Conservation (phyloP, 2,329 filamentous ascomycete genomes). For the Sporothrix pseudoabietina region DNA sequence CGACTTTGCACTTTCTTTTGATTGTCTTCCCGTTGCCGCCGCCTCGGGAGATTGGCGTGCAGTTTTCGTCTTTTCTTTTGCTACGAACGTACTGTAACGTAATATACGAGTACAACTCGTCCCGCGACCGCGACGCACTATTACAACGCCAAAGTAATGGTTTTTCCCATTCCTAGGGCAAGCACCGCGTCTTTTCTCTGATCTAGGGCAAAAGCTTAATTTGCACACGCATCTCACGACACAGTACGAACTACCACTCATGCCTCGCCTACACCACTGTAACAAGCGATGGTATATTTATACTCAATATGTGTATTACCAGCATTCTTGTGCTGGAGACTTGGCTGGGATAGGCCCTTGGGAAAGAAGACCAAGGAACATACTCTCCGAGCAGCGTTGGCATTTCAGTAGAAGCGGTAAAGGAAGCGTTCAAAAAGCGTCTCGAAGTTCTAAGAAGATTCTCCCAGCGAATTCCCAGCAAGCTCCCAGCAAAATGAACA, state of each 20-base stretch:
- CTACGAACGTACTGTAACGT: background rate
- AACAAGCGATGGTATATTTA: background rate
- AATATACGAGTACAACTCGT: no score
- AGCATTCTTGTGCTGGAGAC: background rate
- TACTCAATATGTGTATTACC: background rate
- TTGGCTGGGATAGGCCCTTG: background rate
- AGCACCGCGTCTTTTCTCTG: background rate
- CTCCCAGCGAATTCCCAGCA: background rate
- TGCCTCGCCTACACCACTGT: background rate
- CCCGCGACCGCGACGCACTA: background rate
- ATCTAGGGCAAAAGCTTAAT: constrained; percentile 17
- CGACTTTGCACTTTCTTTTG: background rate
- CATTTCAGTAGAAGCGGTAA: background rate
- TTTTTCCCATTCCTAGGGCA: background rate
- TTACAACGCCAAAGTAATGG: background rate
- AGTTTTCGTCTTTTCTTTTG: constrained; percentile 1
- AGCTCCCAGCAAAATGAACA: background rate
- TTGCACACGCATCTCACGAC: background rate
- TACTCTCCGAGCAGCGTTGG: background rate
- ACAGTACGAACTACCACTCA: background rate
- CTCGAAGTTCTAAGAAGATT: background rate
- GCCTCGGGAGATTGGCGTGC: constrained; percentile 20
- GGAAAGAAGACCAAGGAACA: background rate
- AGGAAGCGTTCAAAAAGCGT: constrained; percentile 1
- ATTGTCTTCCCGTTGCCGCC: constrained; percentile 14